A percentile compares a stretch with the other conserved stretches of the same genome.
Evolutionary conservation across 768 basidiomycete genomes (phyloP).

Genomic region (Pleurotus ostreatus): DNA sequence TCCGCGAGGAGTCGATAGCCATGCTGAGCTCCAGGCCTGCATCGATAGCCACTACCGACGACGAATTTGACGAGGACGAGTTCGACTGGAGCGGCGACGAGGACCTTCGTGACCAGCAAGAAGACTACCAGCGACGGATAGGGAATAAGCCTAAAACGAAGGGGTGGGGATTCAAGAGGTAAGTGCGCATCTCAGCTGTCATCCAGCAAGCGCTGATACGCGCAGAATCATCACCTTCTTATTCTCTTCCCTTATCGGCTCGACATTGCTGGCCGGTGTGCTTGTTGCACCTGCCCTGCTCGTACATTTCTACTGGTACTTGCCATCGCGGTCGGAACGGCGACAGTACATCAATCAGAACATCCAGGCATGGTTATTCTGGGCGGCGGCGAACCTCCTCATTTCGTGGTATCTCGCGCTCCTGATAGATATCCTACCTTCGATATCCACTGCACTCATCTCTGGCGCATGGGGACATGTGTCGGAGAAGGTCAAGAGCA

Average conservation of each 20-base stretch:
- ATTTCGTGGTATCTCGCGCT: constrained; percentile 79
- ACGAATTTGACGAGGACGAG: constrained; percentile 49
- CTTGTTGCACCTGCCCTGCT: constrained; percentile 60
- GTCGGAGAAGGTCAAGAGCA: constrained; percentile 61
- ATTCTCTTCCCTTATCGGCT: constrained; percentile 73
- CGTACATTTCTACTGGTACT: constrained; percentile 69
- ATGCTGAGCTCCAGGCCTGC: constrained; percentile 26
- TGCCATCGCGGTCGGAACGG: constrained; percentile 49
- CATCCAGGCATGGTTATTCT: constrained; percentile 75
- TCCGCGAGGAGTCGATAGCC: constrained; percentile 26
- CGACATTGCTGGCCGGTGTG: constrained; percentile 57
- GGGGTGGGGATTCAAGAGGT: constrained; percentile 57
- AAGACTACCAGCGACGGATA: constrained; percentile 60
- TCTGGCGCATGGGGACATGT: constrained; percentile 71
- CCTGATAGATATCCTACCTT: constrained; percentile 65
- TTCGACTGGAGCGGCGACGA: constrained; percentile 81
- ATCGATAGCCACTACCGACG: constrained; percentile 52
- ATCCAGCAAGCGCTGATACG: constrained; percentile 1
- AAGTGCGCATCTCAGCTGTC: constrained; percentile 6
- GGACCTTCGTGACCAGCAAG: constrained; percentile 67
- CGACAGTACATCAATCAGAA: constrained; percentile 62
- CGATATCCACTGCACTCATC: constrained; percentile 47
- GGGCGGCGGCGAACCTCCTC: constrained; percentile 74
- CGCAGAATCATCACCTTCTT: constrained; percentile 56
- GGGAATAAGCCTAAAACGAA: constrained; percentile 40